Evolutionary conservation across 768 basidiomycete genomes (phyloP), one percentile per base, ranked within the genome.

Genomic region (Tricholoma sp.): DNA sequence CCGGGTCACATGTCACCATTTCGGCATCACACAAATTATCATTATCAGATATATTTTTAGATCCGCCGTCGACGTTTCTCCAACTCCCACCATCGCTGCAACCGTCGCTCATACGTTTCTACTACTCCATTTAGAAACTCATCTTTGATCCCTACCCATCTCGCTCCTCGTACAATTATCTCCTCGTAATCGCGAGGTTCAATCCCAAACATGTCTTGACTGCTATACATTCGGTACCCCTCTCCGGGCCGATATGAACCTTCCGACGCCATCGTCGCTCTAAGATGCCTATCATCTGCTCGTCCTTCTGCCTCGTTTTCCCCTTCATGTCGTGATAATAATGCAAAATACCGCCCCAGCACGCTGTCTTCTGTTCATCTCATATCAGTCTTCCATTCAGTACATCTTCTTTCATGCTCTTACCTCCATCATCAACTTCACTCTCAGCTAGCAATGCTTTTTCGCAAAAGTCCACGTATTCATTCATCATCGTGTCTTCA

Each of bases 391-490:
- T 58, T 52, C 58, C 52, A 13, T 45, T 57, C 64, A 17, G 45
- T 50, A 18, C 29, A 9, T 34, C 32, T 6, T 34, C 32, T 6
- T 6, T 33, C 61, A 59, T 33, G 45, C 24, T 34, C 57, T 59
- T 60, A 66, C 56, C 61, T 61, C 69, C 68, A 32, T 68, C 65
- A 3, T 18, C 44, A 28, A 24, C 24, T 24, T 45, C 24, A 28
- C 11, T 28, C 15, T 45, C 44, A 28, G 78, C 54, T 58, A 91
- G 63, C 24, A 80, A 44, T 2, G 52, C 81, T 31, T 68, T 71
- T 64, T 84, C 78, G 65, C 87, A 88, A 60, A 91, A 89, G 20
- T 67, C 69, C 39, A 91, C 68, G 65, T 89, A 91, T 29, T 76
- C 75, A 61, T 91, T 89, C 52, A 89, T 66, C 64, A 74, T 74